These are phyloP conservation scores for Erythrobasidium hasegawianum DNA, from an alignment of 1,284 basidiomycete species.

Conservation along the genomic window DNA sequence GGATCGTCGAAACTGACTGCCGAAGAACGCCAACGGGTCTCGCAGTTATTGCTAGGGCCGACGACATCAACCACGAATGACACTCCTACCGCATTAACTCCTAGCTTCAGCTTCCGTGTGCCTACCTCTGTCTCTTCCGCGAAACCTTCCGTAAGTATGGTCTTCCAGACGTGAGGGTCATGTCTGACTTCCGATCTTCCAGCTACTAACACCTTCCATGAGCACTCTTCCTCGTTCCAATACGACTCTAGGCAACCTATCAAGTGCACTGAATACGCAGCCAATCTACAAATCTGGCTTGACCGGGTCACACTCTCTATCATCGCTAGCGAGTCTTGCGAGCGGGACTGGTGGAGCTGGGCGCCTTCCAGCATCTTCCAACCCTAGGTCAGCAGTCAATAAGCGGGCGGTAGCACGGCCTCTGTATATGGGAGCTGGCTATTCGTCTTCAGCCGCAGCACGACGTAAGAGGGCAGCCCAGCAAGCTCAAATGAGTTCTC, in stretches of 20 bases:
- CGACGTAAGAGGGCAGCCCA: conserved; percentile 14
- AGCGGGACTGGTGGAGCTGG: neutral
- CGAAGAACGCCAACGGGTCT: conserved; percentile 24
- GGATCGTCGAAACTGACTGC: conserved; percentile 21
- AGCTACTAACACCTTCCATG: conserved; percentile 26
- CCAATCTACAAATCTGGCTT: neutral
- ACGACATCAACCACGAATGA: neutral
- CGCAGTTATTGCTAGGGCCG: conserved; percentile 15
- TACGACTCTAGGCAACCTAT: conserved; percentile 4
- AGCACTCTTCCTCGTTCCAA: conserved; percentile 6
- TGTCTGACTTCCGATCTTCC: neutral
- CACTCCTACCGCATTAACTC: conserved; percentile 26
- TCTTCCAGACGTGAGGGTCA: no score
- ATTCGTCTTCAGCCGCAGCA: conserved; percentile 25
- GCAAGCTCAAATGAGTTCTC: conserved; percentile 21
- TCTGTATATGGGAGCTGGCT: conserved; percentile 26
- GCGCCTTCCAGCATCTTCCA: conserved; percentile 12
- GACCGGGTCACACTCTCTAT: conserved; percentile 27
- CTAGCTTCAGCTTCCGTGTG: conserved; percentile 26
- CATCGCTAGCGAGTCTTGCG: conserved; percentile 15
- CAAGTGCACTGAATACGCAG: neutral
- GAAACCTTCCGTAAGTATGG: conserved; percentile 23
- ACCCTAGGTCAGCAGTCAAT: conserved; percentile 27
- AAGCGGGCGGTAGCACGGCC: conserved; percentile 11
- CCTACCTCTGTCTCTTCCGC: conserved; percentile 8